These are phyloP conservation scores for Salix koriyanagi DNA, from an alignment of 345 rosid genomes.

Conservation along the genomic window DNA sequence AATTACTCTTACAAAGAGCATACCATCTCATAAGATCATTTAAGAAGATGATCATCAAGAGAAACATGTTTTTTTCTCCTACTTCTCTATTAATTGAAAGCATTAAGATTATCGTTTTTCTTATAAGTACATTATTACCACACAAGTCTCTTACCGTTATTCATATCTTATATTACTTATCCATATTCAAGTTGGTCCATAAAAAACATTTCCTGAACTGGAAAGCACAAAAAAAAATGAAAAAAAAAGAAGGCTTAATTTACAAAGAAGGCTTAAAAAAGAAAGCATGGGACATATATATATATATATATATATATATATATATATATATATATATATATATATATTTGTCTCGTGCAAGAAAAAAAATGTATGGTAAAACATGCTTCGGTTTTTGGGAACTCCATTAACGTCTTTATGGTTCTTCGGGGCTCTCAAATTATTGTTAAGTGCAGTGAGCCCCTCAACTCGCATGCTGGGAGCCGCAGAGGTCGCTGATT, in stretches of 20 bases:
- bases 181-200: too few relatives aligned
- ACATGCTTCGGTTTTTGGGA: slow-evolving; percentile 1
- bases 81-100: too few relatives aligned
- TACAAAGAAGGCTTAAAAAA: not conserved
- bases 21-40: too few relatives aligned
- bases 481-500: slow-evolving; percentile 26
- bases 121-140: too few relatives aligned
- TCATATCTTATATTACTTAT: too few relatives aligned
- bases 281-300: not conserved
- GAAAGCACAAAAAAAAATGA: too few relatives aligned
- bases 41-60: too few relatives aligned
- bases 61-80: too few relatives aligned
- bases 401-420: not conserved
- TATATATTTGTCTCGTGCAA: not conserved
- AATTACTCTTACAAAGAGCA: too few relatives aligned
- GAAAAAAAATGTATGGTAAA: not conserved
- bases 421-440: slow-evolving; percentile 2
- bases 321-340: not conserved
- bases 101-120: too few relatives aligned
- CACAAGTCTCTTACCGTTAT: too few relatives aligned
- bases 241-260: not conserved
- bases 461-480: slow-evolving; percentile 19
- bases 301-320: not conserved
- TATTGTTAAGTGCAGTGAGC: slow-evolving; percentile 17
- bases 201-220: not conserved